These are phyloP conservation scores for Rhodotorula sp. DNA, from an alignment of 1,284 basidiomycete species.

Conservation along the genomic window DNA sequence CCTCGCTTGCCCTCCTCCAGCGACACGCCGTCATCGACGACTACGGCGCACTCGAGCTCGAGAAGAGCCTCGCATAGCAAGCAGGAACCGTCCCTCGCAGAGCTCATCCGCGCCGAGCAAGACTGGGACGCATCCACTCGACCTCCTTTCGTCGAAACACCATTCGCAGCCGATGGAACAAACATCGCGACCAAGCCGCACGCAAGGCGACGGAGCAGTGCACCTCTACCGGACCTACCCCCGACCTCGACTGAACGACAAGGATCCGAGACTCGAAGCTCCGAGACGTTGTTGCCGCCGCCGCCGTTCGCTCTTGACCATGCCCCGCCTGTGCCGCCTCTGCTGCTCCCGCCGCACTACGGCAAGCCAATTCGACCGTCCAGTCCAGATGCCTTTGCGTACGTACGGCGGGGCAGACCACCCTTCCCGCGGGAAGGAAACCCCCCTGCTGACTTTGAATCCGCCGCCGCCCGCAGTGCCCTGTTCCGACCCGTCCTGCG, in stretches of 20 bases:
- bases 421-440: too few species aligned
- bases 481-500: conserved; percentile 31
- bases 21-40: background rate
- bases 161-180: background rate
- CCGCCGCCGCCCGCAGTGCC: conserved; percentile 9
- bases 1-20: too few species aligned
- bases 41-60: background rate
- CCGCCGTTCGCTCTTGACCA: background rate
- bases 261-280: too few species aligned
- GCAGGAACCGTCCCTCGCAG: conserved; percentile 5
- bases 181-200: background rate
- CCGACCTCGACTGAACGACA: background rate
- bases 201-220: background rate
- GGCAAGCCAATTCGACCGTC: conserved; percentile 22
- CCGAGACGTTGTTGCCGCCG: background rate
- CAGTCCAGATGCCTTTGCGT: conserved; percentile 33
- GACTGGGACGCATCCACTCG: background rate
- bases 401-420: too few species aligned
- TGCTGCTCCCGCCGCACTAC: conserved; percentile 34
- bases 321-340: background rate
- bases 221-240: background rate
- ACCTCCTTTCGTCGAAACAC: too few species aligned
- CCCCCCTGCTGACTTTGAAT: too few species aligned
- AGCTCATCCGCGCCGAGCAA: conserved; percentile 12
- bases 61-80: too few species aligned